Conservation (phyloP, 176 grass and related monocot genomes). For the Bothriochloa decipiens region DNA sequence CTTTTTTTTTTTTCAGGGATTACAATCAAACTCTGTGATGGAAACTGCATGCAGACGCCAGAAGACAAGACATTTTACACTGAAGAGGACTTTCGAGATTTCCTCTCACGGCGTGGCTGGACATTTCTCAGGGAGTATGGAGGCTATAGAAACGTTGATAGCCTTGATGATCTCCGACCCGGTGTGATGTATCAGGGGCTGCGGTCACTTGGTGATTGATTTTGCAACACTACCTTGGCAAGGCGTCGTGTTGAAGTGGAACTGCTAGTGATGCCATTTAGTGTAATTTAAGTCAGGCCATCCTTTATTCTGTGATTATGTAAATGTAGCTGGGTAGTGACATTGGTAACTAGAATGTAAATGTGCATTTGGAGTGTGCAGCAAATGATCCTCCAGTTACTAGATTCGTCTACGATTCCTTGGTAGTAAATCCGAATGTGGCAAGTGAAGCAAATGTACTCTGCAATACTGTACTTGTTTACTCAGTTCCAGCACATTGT, state of each 20-base stretch:
- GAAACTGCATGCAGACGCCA: conserved; percentile 57
- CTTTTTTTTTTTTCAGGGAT: conserved; percentile 57
- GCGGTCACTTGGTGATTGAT: conserved; percentile 58
- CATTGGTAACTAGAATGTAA: neutral
- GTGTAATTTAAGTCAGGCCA: neutral
- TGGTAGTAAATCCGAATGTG: neutral
- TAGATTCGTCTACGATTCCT: neutral
- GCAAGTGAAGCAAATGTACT: neutral
- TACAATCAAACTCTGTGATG: conserved; percentile 81
- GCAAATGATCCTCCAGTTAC: neutral
- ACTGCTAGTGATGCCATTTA: neutral
- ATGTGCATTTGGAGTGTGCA: neutral
- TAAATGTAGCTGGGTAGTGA: neutral
- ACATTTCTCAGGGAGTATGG: conserved; percentile 68
- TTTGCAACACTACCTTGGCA: neutral
- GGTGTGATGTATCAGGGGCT: conserved; percentile 76
- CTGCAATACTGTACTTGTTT: neutral
- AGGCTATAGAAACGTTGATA: conserved; percentile 66
- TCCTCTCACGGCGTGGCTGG: conserved; percentile 67
- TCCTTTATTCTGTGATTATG: neutral
- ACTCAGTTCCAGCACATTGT: neutral
- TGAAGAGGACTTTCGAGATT: conserved; percentile 81
- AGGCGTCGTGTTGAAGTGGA: neutral
- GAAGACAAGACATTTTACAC: conserved; percentile 91
- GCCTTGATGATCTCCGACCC: conserved; percentile 73